These are phyloP conservation scores for Talaromyces sp. DNA, from an alignment of 2,329 filamentous ascomycete genomes.

Conservation along the genomic window DNA sequence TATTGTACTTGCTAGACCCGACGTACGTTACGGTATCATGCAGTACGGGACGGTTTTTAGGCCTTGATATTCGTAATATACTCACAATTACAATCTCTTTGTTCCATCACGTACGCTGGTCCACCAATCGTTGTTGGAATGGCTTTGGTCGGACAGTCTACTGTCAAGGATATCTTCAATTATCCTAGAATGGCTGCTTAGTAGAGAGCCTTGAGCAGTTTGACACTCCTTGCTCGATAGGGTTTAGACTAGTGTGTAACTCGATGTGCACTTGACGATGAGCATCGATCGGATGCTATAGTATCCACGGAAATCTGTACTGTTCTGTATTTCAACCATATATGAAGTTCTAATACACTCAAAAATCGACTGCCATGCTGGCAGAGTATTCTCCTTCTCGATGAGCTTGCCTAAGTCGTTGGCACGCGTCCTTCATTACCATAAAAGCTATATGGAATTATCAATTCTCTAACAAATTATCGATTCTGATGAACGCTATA, in stretches of 20 bases:
- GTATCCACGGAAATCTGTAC: too few relatives aligned
- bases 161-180: not conserved
- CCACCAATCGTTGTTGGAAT: not conserved
- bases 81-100: not conserved
- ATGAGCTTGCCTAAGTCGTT: too few relatives aligned
- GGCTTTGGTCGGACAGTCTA: not conserved
- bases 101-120: not conserved
- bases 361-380: too few relatives aligned
- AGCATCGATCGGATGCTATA: too few relatives aligned
- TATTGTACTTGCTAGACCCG: not conserved
- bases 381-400: too few relatives aligned
- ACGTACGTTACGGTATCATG: not conserved
- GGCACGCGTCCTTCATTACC: too few relatives aligned
- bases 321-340: too few relatives aligned
- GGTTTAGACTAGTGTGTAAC: not conserved
- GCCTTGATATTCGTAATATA: not conserved
- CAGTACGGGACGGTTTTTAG: not conserved
- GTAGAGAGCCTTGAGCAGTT: not conserved
- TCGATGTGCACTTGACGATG: not conserved
- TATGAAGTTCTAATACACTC: too few relatives aligned
- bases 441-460: not conserved
- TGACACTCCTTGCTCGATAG: not conserved
- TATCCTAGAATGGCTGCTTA: not conserved
- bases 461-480: not conserved
- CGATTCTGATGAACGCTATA: not conserved